A percentile compares a stretch with the other conserved stretches of the same genome.
Conservation (phyloP, 1,284 basidiomycete genomes). For the Caloboletus firmus region DNA sequence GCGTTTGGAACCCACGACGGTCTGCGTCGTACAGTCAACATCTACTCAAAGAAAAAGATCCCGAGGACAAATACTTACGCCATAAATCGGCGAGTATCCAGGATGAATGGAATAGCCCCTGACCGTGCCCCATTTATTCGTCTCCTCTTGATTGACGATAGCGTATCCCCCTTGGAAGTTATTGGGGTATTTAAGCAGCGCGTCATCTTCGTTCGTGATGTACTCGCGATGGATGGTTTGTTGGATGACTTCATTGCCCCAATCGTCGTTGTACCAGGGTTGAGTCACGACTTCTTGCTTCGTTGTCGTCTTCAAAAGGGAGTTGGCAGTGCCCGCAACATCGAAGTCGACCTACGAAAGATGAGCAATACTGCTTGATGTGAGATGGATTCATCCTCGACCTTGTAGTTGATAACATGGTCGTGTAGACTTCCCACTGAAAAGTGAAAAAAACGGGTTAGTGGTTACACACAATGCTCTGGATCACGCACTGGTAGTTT, state of each 20-base stretch:
- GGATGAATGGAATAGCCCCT: conserved; percentile 59
- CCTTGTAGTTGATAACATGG: conserved; percentile 67
- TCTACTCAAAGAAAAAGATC: not conserved
- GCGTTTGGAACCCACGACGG: conserved; percentile 57
- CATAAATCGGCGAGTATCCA: conserved; percentile 52
- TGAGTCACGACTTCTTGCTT: conserved; percentile 48
- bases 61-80: conserved; percentile 35
- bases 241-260: conserved; percentile 54
- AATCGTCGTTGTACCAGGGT: conserved; percentile 64
- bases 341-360: conserved; percentile 51
- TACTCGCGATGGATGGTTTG: conserved; percentile 51
- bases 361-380: conserved; percentile 11
- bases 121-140: conserved; percentile 56
- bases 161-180: conserved; percentile 59
- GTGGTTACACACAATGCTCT: not conserved
- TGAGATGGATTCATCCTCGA: conserved; percentile 9
- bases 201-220: conserved; percentile 58
- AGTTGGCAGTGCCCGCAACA: conserved; percentile 57
- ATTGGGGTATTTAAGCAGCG: conserved; percentile 49
- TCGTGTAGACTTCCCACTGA: conserved; percentile 69
- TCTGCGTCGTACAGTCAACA: conserved; percentile 36
- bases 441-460: not conserved
- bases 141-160: conserved; percentile 58
- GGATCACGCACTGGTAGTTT: conserved; percentile 47
- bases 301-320: conserved; percentile 53